These are phyloP conservation scores for Tritrichomonas musculus DNA, from an alignment of 208 protist genomes.

Conservation along the genomic window DNA sequence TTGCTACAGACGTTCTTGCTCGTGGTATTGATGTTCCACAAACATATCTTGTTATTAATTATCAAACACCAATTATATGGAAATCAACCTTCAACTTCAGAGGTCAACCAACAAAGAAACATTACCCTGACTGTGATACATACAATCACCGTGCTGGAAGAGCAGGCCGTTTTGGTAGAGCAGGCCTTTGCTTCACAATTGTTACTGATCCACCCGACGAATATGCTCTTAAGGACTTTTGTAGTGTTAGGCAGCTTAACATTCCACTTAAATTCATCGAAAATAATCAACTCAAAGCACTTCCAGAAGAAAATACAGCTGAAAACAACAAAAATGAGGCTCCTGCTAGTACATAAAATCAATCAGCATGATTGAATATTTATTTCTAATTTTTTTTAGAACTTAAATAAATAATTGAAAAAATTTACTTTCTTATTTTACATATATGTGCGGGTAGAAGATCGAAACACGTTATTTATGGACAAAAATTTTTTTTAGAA, in stretches of 20 bases:
- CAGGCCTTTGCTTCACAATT: neutral
- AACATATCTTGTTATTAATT: slow-evolving; percentile 93
- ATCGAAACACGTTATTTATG: too few species aligned
- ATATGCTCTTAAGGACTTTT: neutral
- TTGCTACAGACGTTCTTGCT: slow-evolving; percentile 88
- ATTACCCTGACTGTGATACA: neutral
- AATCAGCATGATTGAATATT: too few species aligned
- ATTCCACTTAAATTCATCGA: neutral
- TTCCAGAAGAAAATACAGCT: neutral
- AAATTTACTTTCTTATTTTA: too few species aligned
- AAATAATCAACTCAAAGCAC: neutral
- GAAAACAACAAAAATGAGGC: too few species aligned
- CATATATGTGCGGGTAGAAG: too few species aligned
- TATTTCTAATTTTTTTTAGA: too few species aligned
- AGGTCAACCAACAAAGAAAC: neutral
- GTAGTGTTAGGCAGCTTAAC: neutral
- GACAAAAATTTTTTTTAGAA: too few species aligned
- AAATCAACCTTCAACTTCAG: slow-evolving; percentile 52
- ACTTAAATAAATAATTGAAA: too few species aligned
- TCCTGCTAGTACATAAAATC: too few species aligned
- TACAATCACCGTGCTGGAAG: slow-evolving; percentile 79
- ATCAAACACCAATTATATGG: slow-evolving; percentile 82
- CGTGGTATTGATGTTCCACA: slow-evolving; percentile 82
- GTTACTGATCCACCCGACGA: neutral
- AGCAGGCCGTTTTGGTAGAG: slow-evolving; percentile 84